These are phyloP conservation scores for Ogataea salicorniae DNA, from an alignment of 805 yeast species.

Conservation along the genomic window DNA sequence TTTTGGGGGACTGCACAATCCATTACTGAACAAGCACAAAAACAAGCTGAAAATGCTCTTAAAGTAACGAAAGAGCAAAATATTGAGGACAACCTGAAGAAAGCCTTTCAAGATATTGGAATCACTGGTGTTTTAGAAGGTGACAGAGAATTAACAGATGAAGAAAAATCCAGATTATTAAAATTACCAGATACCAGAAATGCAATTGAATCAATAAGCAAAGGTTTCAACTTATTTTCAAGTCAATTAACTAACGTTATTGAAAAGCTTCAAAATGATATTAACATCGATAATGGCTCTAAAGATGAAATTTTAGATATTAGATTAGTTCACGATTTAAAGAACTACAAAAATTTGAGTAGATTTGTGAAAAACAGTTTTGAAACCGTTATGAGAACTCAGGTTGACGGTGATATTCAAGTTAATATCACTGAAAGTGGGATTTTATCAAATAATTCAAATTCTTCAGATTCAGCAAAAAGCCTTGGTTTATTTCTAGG, in stretches of 20 bases:
- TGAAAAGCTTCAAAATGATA: conserved; percentile 31
- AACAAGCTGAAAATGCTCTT: conserved; percentile 45
- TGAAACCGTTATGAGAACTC: conserved; percentile 55
- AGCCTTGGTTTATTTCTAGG: conserved; percentile 73
- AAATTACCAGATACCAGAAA: conserved; percentile 29
- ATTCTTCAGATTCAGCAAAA: conserved; percentile 26
- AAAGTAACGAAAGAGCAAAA: conserved; percentile 41
- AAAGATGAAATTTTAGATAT: conserved; percentile 54
- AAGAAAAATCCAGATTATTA: conserved; percentile 24
- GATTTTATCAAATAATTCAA: conserved; percentile 28
- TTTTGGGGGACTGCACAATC: conserved; percentile 60
- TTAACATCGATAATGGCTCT: conserved; percentile 11
- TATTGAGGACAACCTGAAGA: conserved; percentile 28
- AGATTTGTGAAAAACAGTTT: conserved; percentile 48
- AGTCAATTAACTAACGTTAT: conserved; percentile 34
- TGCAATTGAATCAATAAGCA: conserved; percentile 33
- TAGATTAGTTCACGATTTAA: conserved; percentile 63
- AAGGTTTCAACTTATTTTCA: conserved; percentile 29
- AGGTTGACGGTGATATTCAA: conserved; percentile 73
- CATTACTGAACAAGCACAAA: conserved; percentile 37
- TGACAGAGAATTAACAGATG: conserved; percentile 30
- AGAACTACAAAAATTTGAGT: conserved; percentile 45
- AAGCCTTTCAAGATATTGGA: conserved; percentile 38
- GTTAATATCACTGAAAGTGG: conserved; percentile 52
- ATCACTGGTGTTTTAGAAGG: conserved; percentile 33